A percentile compares a stretch with the other conserved stretches of the same genome.
Evolutionary conservation across 2,329 filamentous ascomycete species (phyloP).

Genomic region (Diplocarpon mali): DNA sequence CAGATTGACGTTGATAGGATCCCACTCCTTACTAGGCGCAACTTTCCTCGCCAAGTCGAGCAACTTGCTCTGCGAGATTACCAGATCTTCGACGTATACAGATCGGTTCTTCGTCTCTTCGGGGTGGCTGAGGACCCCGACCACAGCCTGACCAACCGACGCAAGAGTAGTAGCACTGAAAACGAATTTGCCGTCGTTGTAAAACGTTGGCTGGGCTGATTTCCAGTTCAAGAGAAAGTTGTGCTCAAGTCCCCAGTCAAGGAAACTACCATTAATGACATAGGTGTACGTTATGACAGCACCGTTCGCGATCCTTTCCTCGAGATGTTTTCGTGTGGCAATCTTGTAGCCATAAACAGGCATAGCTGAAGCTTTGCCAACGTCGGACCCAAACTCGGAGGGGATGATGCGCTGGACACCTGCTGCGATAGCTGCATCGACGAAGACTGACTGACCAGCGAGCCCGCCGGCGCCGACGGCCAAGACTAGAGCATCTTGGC

Average conservation of each 20-base stretch:
- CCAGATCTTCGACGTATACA: conserved; percentile 36
- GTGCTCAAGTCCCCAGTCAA: conserved; percentile 42
- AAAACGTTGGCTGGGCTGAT: conserved; percentile 31
- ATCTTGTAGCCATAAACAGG: conserved; percentile 43
- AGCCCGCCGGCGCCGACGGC: conserved; percentile 30
- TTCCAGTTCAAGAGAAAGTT: conserved; percentile 34
- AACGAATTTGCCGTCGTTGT: conserved; percentile 37
- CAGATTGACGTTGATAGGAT: conserved; percentile 10
- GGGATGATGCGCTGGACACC: conserved; percentile 38
- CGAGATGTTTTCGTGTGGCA: conserved; percentile 31
- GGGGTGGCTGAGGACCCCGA: conserved; percentile 36
- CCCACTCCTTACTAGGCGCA: conserved; percentile 24
- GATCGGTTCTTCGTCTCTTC: conserved; percentile 42
- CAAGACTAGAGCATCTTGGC: conserved; percentile 48
- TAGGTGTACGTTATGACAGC: conserved; percentile 42
- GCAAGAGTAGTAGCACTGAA: conserved; percentile 39
- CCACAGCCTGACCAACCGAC: conserved; percentile 37
- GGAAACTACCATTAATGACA: conserved; percentile 43
- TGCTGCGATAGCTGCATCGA: conserved; percentile 44
- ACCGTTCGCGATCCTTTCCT: conserved; percentile 30
- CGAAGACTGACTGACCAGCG: conserved; percentile 37
- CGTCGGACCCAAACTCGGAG: conserved; percentile 40
- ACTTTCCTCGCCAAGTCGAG: conserved; percentile 27
- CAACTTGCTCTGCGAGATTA: conserved; percentile 34
- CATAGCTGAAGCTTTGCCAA: conserved; percentile 32